These are phyloP conservation scores for Hanseniaspora lachancei DNA, from an alignment of 805 yeast species.

Conservation along the genomic window DNA sequence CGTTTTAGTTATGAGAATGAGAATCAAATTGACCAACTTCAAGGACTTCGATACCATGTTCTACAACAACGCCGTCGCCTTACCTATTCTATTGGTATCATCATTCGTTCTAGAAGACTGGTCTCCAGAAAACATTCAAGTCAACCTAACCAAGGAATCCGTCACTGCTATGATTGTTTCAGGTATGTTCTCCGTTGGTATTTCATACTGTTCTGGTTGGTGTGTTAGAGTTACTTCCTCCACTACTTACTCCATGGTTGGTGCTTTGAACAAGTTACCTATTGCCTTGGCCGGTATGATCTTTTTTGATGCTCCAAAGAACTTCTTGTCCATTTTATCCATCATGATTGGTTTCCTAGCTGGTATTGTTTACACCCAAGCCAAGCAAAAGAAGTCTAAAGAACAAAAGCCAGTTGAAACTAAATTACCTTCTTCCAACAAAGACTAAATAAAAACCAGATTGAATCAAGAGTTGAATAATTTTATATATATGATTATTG, in stretches of 20 bases:
- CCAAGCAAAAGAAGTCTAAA: conserved; percentile 72
- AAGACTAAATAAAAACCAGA: background rate
- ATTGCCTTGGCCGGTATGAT: conserved; percentile 89
- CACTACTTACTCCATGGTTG: conserved; percentile 98
- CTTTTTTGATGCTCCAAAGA: conserved; percentile 89
- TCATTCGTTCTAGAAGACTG: conserved; percentile 84
- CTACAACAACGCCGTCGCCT: conserved; percentile 87
- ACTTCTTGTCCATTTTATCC: conserved; percentile 81
- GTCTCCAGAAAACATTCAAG: conserved; percentile 63
- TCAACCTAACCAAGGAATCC: conserved; percentile 63
- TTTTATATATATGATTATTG: background rate
- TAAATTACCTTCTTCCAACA: conserved; percentile 11
- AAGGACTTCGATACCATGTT: conserved; percentile 96
- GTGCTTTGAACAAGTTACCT: conserved; percentile 96
- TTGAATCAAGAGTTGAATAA: too few species aligned
- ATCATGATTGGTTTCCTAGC: conserved; percentile 88
- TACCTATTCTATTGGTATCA: conserved; percentile 70
- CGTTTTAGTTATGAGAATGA: conserved; percentile 90
- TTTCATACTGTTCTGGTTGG: conserved; percentile 98
- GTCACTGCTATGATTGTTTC: conserved; percentile 76
- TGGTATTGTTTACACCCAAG: conserved; percentile 90
- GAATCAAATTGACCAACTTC: conserved; percentile 92
- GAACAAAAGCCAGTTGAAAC: conserved; percentile 11
- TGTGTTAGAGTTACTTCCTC: conserved; percentile 98
- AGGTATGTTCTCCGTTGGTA: conserved; percentile 90